Evolutionary conservation across 140 eudicot species (phyloP).

Genomic region (Flaveria floridana): DNA sequence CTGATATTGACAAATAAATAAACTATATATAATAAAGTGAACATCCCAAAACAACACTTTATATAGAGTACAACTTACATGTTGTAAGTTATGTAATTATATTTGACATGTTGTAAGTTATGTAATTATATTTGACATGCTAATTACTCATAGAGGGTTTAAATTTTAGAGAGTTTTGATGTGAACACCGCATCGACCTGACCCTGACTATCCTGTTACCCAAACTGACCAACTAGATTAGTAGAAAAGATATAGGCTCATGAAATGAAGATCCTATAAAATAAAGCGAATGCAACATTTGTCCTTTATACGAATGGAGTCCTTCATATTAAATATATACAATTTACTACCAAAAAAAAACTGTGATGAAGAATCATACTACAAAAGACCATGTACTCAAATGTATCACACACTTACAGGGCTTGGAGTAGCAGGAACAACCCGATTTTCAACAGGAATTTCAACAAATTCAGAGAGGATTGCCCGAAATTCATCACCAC

Average conservation of each 20-base stretch:
- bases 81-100: too few species aligned
- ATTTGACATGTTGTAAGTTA: not conserved
- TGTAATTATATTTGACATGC: too few species aligned
- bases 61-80: not conserved
- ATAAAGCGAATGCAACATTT: conserved; percentile 17
- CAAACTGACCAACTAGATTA: not conserved
- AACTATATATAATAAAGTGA: not conserved
- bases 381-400: conserved; percentile 23
- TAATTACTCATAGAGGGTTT: too few species aligned
- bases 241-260: too few species aligned
- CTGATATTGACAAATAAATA: too few species aligned
- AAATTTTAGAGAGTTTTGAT: too few species aligned
- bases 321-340: conserved; percentile 18
- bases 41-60: not conserved
- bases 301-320: not conserved
- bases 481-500: conserved; percentile 91
- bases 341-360: conserved; percentile 29
- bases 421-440: conserved; percentile 42
- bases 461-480: conserved; percentile 80
- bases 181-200: too few species aligned
- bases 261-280: not conserved
- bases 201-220: not conserved
- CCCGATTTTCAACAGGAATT: conserved; percentile 85
- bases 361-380: conserved; percentile 25
- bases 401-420: conserved; percentile 49